A percentile compares a stretch with the other conserved stretches of the same genome.
Evolutionary conservation across 306 rosid species (phyloP).

Genomic region (Citrullus mucosospermus): DNA sequence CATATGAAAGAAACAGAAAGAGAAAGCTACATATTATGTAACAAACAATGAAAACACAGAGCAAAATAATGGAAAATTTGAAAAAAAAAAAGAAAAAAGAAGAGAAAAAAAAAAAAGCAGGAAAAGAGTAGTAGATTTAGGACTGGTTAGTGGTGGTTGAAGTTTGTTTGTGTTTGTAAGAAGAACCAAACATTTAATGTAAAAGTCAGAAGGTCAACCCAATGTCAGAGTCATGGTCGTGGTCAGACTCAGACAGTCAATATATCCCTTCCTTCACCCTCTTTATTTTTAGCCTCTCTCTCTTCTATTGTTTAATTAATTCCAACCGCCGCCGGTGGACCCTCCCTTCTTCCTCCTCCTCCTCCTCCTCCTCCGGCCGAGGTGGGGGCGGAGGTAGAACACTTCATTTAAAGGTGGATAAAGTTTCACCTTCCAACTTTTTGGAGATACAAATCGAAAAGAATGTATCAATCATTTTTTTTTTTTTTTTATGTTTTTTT

Average conservation of each 20-base stretch:
- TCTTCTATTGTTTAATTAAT: neutral
- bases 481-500: no score
- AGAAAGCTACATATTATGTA: neutral
- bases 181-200: conserved; percentile 9
- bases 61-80: neutral
- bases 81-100: no score
- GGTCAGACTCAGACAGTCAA: conserved; percentile 20
- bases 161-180: neutral
- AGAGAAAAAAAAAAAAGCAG: neutral
- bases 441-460: no score
- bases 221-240: conserved; percentile 19
- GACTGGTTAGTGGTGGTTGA: neutral
- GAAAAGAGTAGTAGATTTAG: neutral
- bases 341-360: neutral
- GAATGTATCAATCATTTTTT: no score
- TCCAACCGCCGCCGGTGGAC: conserved; percentile 39
- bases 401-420: no score
- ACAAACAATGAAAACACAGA: neutral
- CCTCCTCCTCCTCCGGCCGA: conserved; percentile 1
- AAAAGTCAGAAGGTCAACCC: conserved; percentile 33
- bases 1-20: neutral
- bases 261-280: conserved; percentile 6
- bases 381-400: neutral
- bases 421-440: no score
- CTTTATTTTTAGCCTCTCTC: neutral